Conservation (phyloP, 805 yeast species). For the Saccharomycopsis schoenii region DNA sequence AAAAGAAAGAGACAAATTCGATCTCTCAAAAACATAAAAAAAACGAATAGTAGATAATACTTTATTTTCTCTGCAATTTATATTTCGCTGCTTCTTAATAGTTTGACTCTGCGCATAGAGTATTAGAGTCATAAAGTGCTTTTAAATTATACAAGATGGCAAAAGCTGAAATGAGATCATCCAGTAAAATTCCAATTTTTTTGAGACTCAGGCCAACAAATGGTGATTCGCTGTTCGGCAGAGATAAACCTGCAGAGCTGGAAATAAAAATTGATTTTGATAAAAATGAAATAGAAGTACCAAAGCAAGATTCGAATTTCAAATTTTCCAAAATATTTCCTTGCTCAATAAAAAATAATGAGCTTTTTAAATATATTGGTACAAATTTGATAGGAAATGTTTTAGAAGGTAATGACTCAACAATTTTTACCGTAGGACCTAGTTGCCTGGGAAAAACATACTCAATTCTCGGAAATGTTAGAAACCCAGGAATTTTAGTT, state of each 20-base stretch:
- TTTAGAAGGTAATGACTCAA: slow-evolving; percentile 27
- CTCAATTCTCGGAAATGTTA: slow-evolving; percentile 29
- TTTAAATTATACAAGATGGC: not conserved
- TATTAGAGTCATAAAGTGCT: no score
- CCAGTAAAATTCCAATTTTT: slow-evolving; percentile 11
- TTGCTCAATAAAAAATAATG: slow-evolving; percentile 26
- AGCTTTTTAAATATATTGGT: slow-evolving; percentile 26
- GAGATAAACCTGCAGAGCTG: not conserved
- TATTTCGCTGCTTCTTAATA: no score
- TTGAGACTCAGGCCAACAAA: slow-evolving; percentile 10
- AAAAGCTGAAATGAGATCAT: not conserved
- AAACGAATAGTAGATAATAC: not conserved
- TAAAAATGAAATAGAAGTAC: not conserved
- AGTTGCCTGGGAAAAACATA: slow-evolving; percentile 43
- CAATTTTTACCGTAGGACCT: slow-evolving; percentile 43
- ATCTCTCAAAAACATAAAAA: not conserved
- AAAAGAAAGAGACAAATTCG: not conserved
- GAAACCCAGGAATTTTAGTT: slow-evolving; percentile 31
- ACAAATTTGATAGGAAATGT: slow-evolving; percentile 11
- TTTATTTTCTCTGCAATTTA: not conserved
- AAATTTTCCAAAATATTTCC: slow-evolving; percentile 27
- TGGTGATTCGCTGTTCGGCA: not conserved
- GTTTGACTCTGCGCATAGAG: no score
- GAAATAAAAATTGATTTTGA: not conserved
- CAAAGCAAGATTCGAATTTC: slow-evolving; percentile 16